These are phyloP conservation scores for Aspergillus arachidicola DNA, from an alignment of 2,329 filamentous ascomycete species.

Conservation along the genomic window DNA sequence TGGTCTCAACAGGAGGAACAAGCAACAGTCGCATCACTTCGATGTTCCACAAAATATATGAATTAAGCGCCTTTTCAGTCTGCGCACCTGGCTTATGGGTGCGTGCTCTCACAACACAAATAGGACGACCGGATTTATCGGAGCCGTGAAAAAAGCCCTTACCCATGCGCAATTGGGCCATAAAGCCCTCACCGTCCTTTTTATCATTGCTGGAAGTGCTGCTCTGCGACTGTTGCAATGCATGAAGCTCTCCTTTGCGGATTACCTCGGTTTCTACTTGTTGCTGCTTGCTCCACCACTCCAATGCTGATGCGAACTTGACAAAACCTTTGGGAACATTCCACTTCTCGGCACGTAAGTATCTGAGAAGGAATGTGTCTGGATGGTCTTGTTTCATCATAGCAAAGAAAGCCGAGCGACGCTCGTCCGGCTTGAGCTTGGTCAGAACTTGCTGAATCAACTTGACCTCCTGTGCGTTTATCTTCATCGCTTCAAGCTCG, in stretches of 20 bases:
- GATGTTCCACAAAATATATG: conserved; percentile 88
- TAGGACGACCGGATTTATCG: conserved; percentile 79
- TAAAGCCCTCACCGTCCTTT: conserved; percentile 72
- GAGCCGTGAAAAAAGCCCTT: conserved; percentile 87
- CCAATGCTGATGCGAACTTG: conserved; percentile 89
- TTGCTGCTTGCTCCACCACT: conserved; percentile 80
- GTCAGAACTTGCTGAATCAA: conserved; percentile 78
- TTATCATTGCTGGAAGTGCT: conserved; percentile 58
- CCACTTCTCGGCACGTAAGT: conserved; percentile 86
- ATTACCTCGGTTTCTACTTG: conserved; percentile 86
- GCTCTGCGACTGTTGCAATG: conserved; percentile 60
- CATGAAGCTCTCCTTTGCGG: conserved; percentile 68
- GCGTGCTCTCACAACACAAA: conserved; percentile 79
- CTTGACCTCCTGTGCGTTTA: conserved; percentile 59
- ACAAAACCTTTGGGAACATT: conserved; percentile 85
- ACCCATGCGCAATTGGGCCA: conserved; percentile 80
- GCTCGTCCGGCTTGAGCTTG: conserved; percentile 70
- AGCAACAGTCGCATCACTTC: conserved; percentile 87
- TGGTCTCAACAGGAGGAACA: conserved; percentile 78
- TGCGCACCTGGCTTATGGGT: conserved; percentile 85
- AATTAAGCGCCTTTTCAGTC: conserved; percentile 76
- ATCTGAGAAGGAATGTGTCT: conserved; percentile 77
- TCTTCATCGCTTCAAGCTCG: conserved; percentile 23
- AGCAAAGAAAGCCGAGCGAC: conserved; percentile 78
- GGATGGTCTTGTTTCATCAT: conserved; percentile 95